These are phyloP conservation scores for Syzygium aromaticum DNA, from an alignment of 345 rosid genomes.

Conservation along the genomic window DNA sequence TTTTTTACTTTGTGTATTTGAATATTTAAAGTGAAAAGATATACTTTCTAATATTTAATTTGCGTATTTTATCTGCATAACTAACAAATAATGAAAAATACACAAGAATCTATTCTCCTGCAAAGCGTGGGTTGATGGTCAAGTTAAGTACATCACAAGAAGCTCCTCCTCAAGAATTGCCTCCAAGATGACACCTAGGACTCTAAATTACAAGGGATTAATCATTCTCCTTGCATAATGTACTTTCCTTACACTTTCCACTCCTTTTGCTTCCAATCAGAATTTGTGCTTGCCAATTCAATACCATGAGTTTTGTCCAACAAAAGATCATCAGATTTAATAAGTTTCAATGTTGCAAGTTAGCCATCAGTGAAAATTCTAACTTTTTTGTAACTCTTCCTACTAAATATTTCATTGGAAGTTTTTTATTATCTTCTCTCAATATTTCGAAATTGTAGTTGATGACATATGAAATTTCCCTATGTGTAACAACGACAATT, in stretches of 20 bases:
- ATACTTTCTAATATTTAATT: background rate
- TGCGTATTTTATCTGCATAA: background rate
- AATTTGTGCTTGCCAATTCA: background rate
- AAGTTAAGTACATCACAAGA: background rate
- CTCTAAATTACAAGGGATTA: background rate
- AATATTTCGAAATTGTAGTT: background rate
- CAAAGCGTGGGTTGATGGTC: background rate
- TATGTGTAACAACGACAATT: background rate
- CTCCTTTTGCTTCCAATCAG: background rate
- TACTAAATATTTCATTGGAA: background rate
- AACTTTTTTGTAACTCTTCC: background rate
- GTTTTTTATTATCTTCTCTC: background rate
- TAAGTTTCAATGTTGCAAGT: background rate
- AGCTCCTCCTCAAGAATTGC: background rate
- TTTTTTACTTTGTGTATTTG: background rate
- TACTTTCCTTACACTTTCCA: background rate
- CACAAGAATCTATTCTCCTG: background rate
- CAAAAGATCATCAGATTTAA: background rate
- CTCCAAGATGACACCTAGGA: background rate
- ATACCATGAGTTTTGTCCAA: background rate
- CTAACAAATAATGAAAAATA: background rate
- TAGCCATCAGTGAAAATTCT: background rate
- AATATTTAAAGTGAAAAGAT: background rate
- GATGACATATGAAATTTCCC: background rate
- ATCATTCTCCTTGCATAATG: background rate